Evolutionary conservation across 164 flowering plant genomes (phyloP), one percentile per base, ranked within the genome.

Genomic region (Malania oleifera): DNA sequence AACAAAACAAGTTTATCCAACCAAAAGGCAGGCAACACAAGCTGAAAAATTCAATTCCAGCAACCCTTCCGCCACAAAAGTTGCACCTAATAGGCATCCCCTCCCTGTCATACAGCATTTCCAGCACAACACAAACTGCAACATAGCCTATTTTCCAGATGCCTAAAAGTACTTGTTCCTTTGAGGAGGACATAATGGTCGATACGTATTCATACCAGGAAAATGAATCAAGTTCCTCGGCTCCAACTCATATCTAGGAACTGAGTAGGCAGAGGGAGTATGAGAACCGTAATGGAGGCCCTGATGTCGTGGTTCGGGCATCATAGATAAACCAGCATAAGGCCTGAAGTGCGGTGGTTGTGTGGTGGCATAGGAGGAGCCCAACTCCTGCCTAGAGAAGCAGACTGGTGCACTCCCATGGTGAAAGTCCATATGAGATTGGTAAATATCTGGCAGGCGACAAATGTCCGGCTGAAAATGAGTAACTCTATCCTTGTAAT

Each of bases 331-430:
- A 20, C 50, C 35, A 2, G 57, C 29, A 19, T 43, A 44, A 39
- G 59, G 58, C 49, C 46, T 52, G n/a, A 38, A 34, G 20, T n/a
- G 56, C 1, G 31, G 45, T n/a, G 29, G 12, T 51, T 62, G 49
- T 25, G 29, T 54, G 22, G 31, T 38, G 56, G 50, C 60, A 67
- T 73, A 54, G 50, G 56, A 54, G 15, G 70, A 60, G 28, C 55
- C 62, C 41, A 27, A 15, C 31, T 60, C 63, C 47, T 57, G 15
- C 39, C 15, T 44, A 61, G 28, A n/a, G 5, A 15, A 20, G 3
- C 22, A 7, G 13, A 26, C 29, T 31, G 57, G 24, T 6, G n/a
- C 19, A 14, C 28, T 20, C 35, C 35, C 15, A 2, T 28, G 31
- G 31, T 54, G 53, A 60, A 4, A 24, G 7, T 49, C 64, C 57